Evolutionary conservation across 2,329 filamentous ascomycete species (phyloP).

Genomic region (Pyrenophora graminea): DNA sequence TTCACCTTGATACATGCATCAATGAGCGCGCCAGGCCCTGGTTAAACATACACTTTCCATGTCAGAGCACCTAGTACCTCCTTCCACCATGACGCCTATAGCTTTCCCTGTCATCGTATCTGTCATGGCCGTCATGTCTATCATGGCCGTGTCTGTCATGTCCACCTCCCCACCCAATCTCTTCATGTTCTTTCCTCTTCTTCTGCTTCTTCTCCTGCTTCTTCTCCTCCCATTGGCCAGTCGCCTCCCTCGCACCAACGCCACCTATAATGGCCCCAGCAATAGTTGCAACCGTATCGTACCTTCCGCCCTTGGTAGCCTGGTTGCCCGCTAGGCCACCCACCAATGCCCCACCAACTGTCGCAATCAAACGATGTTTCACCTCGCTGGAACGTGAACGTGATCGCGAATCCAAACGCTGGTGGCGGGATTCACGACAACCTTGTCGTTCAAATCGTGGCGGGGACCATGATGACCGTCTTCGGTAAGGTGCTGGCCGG

Average conservation of each 20-base stretch:
- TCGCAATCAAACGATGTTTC: constrained; percentile 31
- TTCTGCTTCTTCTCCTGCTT: constrained; percentile 15
- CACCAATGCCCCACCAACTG: constrained; percentile 40
- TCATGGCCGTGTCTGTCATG: neutral
- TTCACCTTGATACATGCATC: neutral
- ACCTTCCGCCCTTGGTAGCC: constrained; percentile 31
- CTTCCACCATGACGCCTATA: neutral
- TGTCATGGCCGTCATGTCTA: constrained; percentile 1
- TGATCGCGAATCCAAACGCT: constrained; percentile 28
- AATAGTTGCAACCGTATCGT: constrained; percentile 37
- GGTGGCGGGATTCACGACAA: constrained; percentile 15
- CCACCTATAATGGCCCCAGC: constrained; percentile 44
- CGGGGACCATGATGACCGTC: constrained; percentile 37
- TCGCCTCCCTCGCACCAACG: constrained; percentile 34
- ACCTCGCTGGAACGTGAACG: constrained; percentile 27
- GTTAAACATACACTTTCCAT: too few species aligned
- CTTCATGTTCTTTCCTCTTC: constrained; percentile 10
- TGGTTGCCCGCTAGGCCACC: constrained; percentile 39
- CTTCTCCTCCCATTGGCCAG: constrained; percentile 29
- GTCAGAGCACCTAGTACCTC: neutral
- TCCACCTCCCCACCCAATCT: constrained; percentile 13
- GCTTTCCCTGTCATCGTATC: neutral
- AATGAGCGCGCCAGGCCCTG: neutral
- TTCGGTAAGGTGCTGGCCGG: constrained; percentile 26
- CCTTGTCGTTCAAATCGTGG: constrained; percentile 24